Evolutionary conservation across 306 rosid species (phyloP).

Genomic region (Mucuna pruriens): DNA sequence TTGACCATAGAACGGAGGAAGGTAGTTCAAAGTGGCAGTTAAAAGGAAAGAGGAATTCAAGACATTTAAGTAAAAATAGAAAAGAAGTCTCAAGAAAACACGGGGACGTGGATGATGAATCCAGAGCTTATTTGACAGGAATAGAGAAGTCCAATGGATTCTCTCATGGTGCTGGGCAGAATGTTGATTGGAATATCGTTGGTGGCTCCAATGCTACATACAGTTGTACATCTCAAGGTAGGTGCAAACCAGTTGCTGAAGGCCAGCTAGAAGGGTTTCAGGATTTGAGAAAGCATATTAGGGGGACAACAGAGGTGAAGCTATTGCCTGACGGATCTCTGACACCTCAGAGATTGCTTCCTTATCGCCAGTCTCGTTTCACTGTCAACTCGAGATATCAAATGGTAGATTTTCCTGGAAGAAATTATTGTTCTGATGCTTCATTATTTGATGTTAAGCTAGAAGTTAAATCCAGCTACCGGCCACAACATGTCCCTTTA

Average conservation of each 20-base stretch:
- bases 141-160: slow-evolving; percentile 39
- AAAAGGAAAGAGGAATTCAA: slow-evolving; percentile 83
- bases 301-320: slow-evolving; percentile 45
- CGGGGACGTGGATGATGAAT: slow-evolving; percentile 53
- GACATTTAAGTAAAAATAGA: slow-evolving; percentile 55
- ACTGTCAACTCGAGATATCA: slow-evolving; percentile 62
- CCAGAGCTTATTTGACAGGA: slow-evolving; percentile 48
- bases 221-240: slow-evolving; percentile 41
- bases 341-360: slow-evolving; percentile 58
- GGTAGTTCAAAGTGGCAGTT: slow-evolving; percentile 78
- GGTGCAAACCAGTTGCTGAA: slow-evolving; percentile 50
- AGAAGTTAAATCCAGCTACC: slow-evolving; percentile 65
- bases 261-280: slow-evolving; percentile 41
- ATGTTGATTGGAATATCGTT: slow-evolving; percentile 45
- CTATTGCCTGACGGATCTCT: slow-evolving; percentile 50
- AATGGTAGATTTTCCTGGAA: slow-evolving; percentile 48
- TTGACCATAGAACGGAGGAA: slow-evolving; percentile 51
- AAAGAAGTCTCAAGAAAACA: slow-evolving; percentile 55
- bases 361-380: slow-evolving; percentile 69
- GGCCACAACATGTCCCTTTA: slow-evolving; percentile 72
- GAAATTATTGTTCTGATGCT: slow-evolving; percentile 47
- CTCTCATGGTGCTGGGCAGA: slow-evolving; percentile 47
- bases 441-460: slow-evolving; percentile 66
- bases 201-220: slow-evolving; percentile 37
- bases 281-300: slow-evolving; percentile 41